These are phyloP conservation scores for Fusarium xyrophilum DNA, from an alignment of 2,329 filamentous ascomycete genomes.

Conservation along the genomic window DNA sequence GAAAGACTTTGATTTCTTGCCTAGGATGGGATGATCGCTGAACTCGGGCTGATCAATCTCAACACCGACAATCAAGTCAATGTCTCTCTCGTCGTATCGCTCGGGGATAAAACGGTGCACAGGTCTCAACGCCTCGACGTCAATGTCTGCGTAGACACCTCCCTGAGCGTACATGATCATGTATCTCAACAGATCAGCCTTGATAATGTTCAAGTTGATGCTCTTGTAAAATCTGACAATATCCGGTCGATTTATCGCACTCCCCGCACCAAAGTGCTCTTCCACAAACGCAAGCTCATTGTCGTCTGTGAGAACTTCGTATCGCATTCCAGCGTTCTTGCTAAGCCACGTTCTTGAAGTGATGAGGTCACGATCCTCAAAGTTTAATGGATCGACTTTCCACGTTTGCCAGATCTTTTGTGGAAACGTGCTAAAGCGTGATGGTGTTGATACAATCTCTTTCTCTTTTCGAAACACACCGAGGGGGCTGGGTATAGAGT, in stretches of 20 bases:
- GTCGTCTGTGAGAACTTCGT: constrained; percentile 73
- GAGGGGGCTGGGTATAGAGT: constrained; percentile 38
- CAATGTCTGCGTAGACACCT: constrained; percentile 70
- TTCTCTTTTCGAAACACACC: constrained; percentile 24
- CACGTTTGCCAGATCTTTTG: constrained; percentile 80
- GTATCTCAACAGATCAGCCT: constrained; percentile 72
- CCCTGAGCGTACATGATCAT: constrained; percentile 77
- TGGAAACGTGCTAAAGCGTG: constrained; percentile 56
- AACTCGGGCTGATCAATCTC: constrained; percentile 75
- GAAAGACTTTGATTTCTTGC: constrained; percentile 72
- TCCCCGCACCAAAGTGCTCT: constrained; percentile 71
- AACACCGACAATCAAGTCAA: constrained; percentile 73
- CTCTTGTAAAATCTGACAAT: constrained; percentile 67
- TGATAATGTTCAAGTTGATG: constrained; percentile 68
- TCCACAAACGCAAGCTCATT: constrained; percentile 74
- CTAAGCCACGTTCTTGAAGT: constrained; percentile 69
- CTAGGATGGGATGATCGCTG: constrained; percentile 68
- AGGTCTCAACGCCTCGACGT: constrained; percentile 47
- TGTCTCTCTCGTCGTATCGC: constrained; percentile 66
- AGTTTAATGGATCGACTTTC: constrained; percentile 72
- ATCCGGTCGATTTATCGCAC: constrained; percentile 68
- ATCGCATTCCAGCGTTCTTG: constrained; percentile 71
- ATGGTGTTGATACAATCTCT: constrained; percentile 2
- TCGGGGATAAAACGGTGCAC: constrained; percentile 52
- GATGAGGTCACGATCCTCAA: constrained; percentile 68